Evolutionary conservation across 805 yeast genomes (phyloP).

Genomic region (Cyberlindnera mississippiensis): DNA sequence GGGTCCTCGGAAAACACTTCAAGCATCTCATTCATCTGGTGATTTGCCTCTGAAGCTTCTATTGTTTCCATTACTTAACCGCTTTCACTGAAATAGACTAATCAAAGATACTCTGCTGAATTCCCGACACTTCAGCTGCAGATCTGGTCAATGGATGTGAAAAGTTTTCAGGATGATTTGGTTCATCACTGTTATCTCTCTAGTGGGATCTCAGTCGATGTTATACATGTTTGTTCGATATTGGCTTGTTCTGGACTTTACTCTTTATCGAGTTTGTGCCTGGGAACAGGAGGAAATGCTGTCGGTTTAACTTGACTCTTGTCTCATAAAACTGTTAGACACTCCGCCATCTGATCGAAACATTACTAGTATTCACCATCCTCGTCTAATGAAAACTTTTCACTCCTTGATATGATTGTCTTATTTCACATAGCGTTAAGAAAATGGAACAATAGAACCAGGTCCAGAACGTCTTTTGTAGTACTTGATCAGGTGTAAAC

Average conservation of each 20-base stretch:
- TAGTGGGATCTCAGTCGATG: not conserved
- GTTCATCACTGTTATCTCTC: not conserved
- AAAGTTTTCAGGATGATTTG: constrained; percentile 8
- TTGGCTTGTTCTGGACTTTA: not conserved
- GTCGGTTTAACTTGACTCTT: not conserved
- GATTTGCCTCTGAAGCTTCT: not conserved
- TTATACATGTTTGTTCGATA: not conserved
- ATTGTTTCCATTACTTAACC: constrained; percentile 12
- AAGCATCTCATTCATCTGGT: too few species aligned
- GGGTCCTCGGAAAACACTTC: constrained; percentile 54
- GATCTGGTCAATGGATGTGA: constrained; percentile 13
- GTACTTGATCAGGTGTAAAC: constrained; percentile 1
- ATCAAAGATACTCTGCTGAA: constrained; percentile 37
- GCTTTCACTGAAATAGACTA: constrained; percentile 9
- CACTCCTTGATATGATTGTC: constrained; percentile 3
- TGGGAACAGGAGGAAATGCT: not conserved
- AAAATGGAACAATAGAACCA: constrained; percentile 1
- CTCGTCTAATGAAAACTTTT: constrained; percentile 2
- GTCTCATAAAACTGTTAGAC: too few species aligned
- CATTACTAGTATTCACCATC: not conserved
- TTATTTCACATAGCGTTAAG: constrained; percentile 4
- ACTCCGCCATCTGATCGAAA: too few species aligned
- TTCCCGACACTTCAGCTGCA: constrained; percentile 81
- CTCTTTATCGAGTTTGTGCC: too few species aligned
- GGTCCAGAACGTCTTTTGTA: constrained; percentile 12